phyloP scores from a whole-genome alignment of 179 eudicot species.

The Actinidia chinensis region DNA sequence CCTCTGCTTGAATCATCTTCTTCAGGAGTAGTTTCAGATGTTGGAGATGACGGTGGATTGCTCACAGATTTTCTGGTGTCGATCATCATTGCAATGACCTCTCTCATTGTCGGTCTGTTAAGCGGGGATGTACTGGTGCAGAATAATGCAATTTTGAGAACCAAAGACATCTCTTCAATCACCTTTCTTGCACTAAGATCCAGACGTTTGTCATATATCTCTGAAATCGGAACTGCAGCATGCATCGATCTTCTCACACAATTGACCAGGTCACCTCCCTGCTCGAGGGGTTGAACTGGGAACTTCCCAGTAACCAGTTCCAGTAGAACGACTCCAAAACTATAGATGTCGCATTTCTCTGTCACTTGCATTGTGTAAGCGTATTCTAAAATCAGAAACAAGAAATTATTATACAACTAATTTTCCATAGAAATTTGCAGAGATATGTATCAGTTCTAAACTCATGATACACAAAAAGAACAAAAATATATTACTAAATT shows the following conservation, averaged over 20 bases:
- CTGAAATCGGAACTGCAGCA: conserved; percentile 15
- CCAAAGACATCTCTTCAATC: conserved; percentile 41
- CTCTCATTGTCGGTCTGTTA: conserved; percentile 52
- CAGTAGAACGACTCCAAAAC: conserved; percentile 58
- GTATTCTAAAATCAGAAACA: conserved; percentile 42
- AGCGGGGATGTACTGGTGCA: conserved; percentile 49
- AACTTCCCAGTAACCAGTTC: conserved; percentile 56
- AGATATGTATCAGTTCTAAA: not conserved
- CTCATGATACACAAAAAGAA: not conserved
- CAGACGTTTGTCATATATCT: conserved; percentile 45
- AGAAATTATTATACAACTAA: not conserved
- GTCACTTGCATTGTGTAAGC: conserved; percentile 71
- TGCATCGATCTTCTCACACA: conserved; percentile 43
- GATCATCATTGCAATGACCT: conserved; percentile 52
- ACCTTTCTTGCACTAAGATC: conserved; percentile 36
- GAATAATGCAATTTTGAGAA: conserved; percentile 53
- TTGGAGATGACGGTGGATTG: conserved; percentile 36
- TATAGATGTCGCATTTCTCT: conserved; percentile 59
- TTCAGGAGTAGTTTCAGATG: conserved; percentile 50
- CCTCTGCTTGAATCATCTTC: conserved; percentile 31
- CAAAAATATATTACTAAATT: not conserved
- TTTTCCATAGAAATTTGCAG: not conserved
- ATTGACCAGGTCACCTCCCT: conserved; percentile 59
- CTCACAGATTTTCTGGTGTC: conserved; percentile 38
- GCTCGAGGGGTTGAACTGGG: conserved; percentile 56